These are phyloP conservation scores for Fusarium sp. DNA, from an alignment of 2,329 filamentous ascomycete genomes.

Conservation along the genomic window DNA sequence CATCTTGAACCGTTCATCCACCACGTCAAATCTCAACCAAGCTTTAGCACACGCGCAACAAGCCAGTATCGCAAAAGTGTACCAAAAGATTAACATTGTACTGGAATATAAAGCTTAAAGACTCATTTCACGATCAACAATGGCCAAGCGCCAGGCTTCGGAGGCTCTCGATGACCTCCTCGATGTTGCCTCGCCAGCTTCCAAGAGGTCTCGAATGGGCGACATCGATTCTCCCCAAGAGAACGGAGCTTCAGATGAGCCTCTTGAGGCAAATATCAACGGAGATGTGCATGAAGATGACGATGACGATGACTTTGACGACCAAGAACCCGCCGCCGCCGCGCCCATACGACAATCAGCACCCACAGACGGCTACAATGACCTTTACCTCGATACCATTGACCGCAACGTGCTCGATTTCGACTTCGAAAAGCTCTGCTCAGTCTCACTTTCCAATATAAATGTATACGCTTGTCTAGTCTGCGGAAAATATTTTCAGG, in stretches of 20 bases:
- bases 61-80: neutral
- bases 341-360: constrained; percentile 66
- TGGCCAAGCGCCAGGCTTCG: constrained; percentile 67
- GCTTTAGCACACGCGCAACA: constrained; percentile 5
- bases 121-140: constrained; percentile 26
- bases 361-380: constrained; percentile 87
- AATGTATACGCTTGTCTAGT: constrained; percentile 98
- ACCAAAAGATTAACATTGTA: neutral
- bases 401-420: constrained; percentile 93
- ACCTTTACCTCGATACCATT: constrained; percentile 98
- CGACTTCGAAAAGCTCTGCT: constrained; percentile 98
- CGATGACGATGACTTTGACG: constrained; percentile 53
- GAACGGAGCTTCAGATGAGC: constrained; percentile 39
- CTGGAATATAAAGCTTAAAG: neutral
- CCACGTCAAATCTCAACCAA: constrained; percentile 21
- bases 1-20: constrained; percentile 31
- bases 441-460: constrained; percentile 94
- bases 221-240: constrained; percentile 54
- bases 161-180: constrained; percentile 67
- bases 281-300: constrained; percentile 45
- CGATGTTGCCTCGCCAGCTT: constrained; percentile 64
- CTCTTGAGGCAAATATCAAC: constrained; percentile 45
- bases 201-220: constrained; percentile 65
- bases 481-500: constrained; percentile 98
- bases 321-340: constrained; percentile 52